These are phyloP conservation scores for Sporodiniella umbellata DNA, from an alignment of 371 early-diverging fungal genomes.

Conservation along the genomic window DNA sequence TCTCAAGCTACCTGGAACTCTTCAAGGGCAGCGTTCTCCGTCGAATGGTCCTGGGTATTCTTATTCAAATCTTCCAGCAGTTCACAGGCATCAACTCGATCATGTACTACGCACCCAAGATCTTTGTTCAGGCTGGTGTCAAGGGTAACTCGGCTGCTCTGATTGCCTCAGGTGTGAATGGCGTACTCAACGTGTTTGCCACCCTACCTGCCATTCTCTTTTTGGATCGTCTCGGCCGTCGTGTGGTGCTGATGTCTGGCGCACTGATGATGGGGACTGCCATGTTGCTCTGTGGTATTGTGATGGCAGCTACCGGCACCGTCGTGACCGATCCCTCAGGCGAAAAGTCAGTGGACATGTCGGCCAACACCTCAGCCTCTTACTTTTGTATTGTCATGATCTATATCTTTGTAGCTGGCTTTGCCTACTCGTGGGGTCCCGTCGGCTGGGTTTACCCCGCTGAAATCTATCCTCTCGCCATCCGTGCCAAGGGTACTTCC, in stretches of 20 bases:
- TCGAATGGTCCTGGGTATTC: conserved; percentile 65
- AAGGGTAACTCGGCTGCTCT: conserved; percentile 43
- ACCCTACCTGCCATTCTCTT: conserved; percentile 75
- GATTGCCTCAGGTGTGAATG: conserved; percentile 73
- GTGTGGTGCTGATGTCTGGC: conserved; percentile 41
- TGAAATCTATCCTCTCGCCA: conserved; percentile 58
- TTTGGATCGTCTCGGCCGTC: conserved; percentile 47
- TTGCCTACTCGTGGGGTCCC: conserved; percentile 53
- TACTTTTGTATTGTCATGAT: conserved; percentile 52
- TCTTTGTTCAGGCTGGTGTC: conserved; percentile 72
- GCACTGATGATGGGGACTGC: conserved; percentile 40
- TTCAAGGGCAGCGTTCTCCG: conserved; percentile 56
- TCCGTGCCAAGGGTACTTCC: conserved; percentile 50
- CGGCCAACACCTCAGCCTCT: conserved; percentile 33
- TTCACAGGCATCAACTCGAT: conserved; percentile 56
- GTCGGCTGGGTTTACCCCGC: conserved; percentile 59
- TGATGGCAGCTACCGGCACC: conserved; percentile 33
- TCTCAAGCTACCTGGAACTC: conserved; percentile 71
- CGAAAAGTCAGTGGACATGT: conserved; percentile 26
- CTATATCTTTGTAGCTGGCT: conserved; percentile 48
- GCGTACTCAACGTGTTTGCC: conserved; percentile 66
- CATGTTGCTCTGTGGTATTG: conserved; percentile 46
- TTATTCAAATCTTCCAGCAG: conserved; percentile 70
- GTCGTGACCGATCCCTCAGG: conserved; percentile 4
- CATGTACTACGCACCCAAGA: conserved; percentile 60